Evolutionary conservation across 192 early-diverging fungal species (phyloP).

Genomic region (Haplosporangium gracile): DNA sequence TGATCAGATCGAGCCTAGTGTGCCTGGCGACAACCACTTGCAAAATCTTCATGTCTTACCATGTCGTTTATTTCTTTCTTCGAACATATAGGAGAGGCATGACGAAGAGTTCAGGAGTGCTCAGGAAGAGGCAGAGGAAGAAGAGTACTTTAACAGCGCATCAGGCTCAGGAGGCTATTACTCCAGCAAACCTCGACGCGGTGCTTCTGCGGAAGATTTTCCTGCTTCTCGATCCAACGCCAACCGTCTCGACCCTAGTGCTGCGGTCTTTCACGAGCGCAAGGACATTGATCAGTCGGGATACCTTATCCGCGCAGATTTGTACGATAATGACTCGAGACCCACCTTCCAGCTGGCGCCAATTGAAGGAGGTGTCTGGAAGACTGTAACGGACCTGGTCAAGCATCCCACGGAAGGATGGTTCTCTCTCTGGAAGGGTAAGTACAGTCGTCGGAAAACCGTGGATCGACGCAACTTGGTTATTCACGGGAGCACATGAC

Average conservation of each 20-base stretch:
- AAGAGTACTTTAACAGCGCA: slow-evolving; percentile 33
- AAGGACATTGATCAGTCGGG: slow-evolving; percentile 69
- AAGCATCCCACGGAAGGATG: slow-evolving; percentile 78
- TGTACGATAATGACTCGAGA: slow-evolving; percentile 66
- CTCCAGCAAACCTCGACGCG: slow-evolving; percentile 26
- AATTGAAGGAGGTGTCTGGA: slow-evolving; percentile 69
- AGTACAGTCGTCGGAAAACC: too few relatives aligned
- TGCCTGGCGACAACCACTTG: not conserved
- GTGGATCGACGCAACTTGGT: too few relatives aligned
- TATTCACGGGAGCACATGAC: not conserved
- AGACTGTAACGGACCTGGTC: slow-evolving; percentile 65
- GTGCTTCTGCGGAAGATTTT: slow-evolving; percentile 50
- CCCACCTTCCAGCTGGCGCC: slow-evolving; percentile 75
- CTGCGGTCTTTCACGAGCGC: slow-evolving; percentile 59
- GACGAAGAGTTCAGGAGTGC: slow-evolving; percentile 47
- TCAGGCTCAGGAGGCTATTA: slow-evolving; percentile 30
- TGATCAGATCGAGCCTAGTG: not conserved
- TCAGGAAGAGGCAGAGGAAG: slow-evolving; percentile 39
- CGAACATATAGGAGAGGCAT: slow-evolving; percentile 20
- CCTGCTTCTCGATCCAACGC: slow-evolving; percentile 34
- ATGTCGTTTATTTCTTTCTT: not conserved
- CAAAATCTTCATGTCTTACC: not conserved
- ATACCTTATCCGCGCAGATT: slow-evolving; percentile 68
- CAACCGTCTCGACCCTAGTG: slow-evolving; percentile 56
- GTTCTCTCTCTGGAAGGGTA: slow-evolving; percentile 67